These are phyloP conservation scores for Pisolithus sp. DNA, from an alignment of 768 basidiomycete species.

Conservation along the genomic window DNA sequence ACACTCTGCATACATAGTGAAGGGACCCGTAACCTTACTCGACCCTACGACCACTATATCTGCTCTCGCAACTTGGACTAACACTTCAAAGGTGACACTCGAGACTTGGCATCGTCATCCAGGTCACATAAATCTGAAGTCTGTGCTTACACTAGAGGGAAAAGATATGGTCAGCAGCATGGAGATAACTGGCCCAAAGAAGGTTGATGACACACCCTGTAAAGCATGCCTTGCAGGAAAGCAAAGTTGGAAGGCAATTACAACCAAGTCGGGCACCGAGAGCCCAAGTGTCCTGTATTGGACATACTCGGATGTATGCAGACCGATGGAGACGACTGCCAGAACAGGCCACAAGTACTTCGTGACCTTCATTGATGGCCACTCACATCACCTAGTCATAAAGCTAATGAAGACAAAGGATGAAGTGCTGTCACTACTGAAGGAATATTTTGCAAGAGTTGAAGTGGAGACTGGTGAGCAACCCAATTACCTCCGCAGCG, in stretches of 20 bases:
- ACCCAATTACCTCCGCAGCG: no score
- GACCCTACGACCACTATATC: neutral
- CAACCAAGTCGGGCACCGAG: slow-evolving; percentile 2
- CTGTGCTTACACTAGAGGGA: neutral
- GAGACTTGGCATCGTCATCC: slow-evolving; percentile 1
- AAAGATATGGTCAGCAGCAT: slow-evolving; percentile 6
- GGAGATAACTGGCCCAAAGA: neutral
- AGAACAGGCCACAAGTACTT: slow-evolving; percentile 11
- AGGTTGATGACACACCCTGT: slow-evolving; percentile 4
- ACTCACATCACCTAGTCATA: slow-evolving; percentile 11
- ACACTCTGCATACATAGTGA: neutral
- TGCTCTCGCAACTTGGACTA: neutral
- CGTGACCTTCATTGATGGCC: slow-evolving; percentile 15
- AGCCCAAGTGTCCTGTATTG: neutral
- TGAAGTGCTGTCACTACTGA: slow-evolving; percentile 7
- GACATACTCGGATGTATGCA: slow-evolving; percentile 16
- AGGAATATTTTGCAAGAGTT: slow-evolving; percentile 6
- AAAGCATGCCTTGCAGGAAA: slow-evolving; percentile 20
- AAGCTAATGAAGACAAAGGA: slow-evolving; percentile 3
- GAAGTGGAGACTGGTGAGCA: slow-evolving; percentile 10
- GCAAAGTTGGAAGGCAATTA: slow-evolving; percentile 10
- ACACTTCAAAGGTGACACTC: neutral
- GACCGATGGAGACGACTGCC: slow-evolving; percentile 9
- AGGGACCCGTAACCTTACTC: neutral
- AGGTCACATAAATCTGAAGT: neutral